phyloP scores from a whole-genome alignment of 1,284 basidiomycete genomes.

The Ceratobasidium theobromae region DNA sequence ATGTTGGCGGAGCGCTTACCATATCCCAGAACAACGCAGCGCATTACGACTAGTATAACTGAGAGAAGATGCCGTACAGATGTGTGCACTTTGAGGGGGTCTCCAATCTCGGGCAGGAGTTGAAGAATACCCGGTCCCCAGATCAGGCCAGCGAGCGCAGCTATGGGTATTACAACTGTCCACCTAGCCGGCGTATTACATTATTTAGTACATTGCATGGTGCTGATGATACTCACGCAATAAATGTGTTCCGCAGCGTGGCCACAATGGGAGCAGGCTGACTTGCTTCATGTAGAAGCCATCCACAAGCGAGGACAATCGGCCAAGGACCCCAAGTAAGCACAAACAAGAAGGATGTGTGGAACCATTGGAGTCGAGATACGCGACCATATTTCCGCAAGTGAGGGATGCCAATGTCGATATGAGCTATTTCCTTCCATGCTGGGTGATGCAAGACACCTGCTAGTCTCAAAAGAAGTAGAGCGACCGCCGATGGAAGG shows the following conservation, averaged over 20 bases:
- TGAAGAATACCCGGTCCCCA: constrained; percentile 12
- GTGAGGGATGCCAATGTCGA: constrained; percentile 30
- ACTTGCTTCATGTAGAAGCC: constrained; percentile 12
- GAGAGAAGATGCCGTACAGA: constrained; percentile 22
- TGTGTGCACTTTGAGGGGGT: constrained; percentile 1
- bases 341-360: constrained; percentile 23
- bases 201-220: background rate
- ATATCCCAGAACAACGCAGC: constrained; percentile 23
- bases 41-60: constrained; percentile 15
- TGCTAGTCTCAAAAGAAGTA: constrained; percentile 19
- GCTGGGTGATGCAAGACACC: constrained; percentile 33
- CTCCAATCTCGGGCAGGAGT: constrained; percentile 10
- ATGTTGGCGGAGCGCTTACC: constrained; percentile 8
- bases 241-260: constrained; percentile 15
- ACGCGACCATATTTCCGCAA: constrained; percentile 25
- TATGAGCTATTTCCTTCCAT: constrained; percentile 34
- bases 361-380: constrained; percentile 22
- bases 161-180: constrained; percentile 11
- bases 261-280: constrained; percentile 10
- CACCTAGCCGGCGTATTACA: background rate
- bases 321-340: constrained; percentile 32
- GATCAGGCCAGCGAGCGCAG: constrained; percentile 4
- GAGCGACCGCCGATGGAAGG: constrained; percentile 30
- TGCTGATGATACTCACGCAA: background rate
- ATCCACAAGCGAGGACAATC: constrained; percentile 11